Conservation (phyloP, 2,329 filamentous ascomycete genomes). For the Beauveria sp. region DNA sequence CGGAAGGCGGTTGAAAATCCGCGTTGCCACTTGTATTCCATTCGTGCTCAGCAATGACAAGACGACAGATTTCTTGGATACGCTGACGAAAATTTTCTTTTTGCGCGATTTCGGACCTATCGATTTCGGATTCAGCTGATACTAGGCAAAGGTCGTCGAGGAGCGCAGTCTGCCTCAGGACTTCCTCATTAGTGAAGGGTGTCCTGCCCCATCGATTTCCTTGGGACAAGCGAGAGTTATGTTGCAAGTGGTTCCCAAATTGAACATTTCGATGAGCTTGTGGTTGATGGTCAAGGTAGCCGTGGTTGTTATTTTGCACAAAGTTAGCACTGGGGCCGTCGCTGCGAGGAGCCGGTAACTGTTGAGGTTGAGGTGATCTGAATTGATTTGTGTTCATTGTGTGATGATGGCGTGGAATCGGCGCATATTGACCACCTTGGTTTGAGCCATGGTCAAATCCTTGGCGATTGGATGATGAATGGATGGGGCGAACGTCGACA, state of each 20-base stretch:
- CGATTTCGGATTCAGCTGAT: conserved; percentile 55
- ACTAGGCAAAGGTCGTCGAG: conserved; percentile 42
- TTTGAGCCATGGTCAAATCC: conserved; percentile 21
- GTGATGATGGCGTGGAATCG: neutral
- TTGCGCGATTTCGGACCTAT: conserved; percentile 51
- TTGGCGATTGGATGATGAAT: conserved; percentile 21
- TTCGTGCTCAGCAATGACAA: conserved; percentile 50
- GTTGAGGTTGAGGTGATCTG: neutral
- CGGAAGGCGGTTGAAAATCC: conserved; percentile 45
- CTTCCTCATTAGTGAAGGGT: conserved; percentile 36
- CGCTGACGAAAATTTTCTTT: conserved; percentile 63
- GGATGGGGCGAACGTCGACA: conserved; percentile 38
- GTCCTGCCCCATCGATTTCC: conserved; percentile 17
- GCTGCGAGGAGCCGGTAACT: neutral
- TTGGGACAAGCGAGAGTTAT: conserved; percentile 7
- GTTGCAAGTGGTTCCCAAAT: conserved; percentile 18
- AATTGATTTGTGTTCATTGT: neutral
- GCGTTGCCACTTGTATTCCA: conserved; percentile 26
- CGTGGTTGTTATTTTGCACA: neutral
- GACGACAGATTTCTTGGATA: conserved; percentile 58
- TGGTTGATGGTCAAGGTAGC: neutral
- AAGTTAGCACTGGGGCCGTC: neutral
- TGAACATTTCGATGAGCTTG: conserved; percentile 7
- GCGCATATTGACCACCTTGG: conserved; percentile 8
- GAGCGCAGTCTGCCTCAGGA: conserved; percentile 39